Base-by-base conservation (phyloP, 176 grass and related monocot genomes). In the Cocos nucifera region DNA sequence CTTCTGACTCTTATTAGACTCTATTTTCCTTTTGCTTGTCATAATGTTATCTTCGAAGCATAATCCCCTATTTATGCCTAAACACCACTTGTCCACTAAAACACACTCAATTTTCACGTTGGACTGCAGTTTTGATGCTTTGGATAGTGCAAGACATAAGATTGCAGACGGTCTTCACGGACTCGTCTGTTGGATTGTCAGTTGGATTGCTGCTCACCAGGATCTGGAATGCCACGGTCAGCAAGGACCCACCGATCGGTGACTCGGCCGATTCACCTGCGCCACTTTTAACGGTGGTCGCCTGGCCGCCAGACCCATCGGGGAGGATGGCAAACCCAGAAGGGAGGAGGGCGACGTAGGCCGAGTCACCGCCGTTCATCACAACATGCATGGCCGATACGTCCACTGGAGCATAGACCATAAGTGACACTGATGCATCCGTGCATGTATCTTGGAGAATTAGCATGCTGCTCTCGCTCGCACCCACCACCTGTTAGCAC, bases 271-370 rank as follows among this genome's bases (percentile, higher is more conserved):
- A 16, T 4, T 35, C 26, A 5, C 25, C 23, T 1, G 28, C 22
- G 53, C 3, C 59, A 21, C 0, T 9, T 25, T 18, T 26, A 24
- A 48, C 0, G 10, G 25, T 5, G 2, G 26, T 5, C 0, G 8
- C 17, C 0, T 49, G 4, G 10, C 49, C 4, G 14, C 59, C 51
- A 2, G 23, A 23, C 49, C 73, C 73, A 28, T 86, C 78, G 0
- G 85, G 79, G 53, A 76, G 58, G 58, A 87, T 55, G 23, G 64
- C 68, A n/a, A 87, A 83, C 3, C 79, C 85, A 7, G 85, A 87
- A 1, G 84, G 84, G 14, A 76, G 58, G 53, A 82, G 32, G 26
- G 64, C 28, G 16, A 52, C 0, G 53, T 19, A 79, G 62, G 78
- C 75, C 0, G 39, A 53, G 15, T 56, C 64, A 5, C 62, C 49